Percentiles rank a stretch among this genome's conserved stretches.
Evolutionary conservation across 805 yeast genomes (phyloP).

Genomic region (Limtongia smithiae): DNA sequence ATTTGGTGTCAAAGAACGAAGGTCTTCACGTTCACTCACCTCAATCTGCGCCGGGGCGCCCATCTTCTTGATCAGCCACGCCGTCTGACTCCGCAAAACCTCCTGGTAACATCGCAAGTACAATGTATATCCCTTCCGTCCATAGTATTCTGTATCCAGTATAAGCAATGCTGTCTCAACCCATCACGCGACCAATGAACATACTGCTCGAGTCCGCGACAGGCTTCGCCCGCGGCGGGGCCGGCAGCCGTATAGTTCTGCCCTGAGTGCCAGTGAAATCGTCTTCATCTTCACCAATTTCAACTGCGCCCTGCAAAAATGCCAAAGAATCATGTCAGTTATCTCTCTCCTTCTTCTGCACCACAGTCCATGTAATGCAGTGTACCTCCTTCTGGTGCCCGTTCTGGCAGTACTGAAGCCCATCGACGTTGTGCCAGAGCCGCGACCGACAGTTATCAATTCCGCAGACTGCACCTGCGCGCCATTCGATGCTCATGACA

Average conservation of each 20-base stretch:
- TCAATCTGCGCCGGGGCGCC: slow-evolving; percentile 31
- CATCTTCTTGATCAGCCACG: slow-evolving; percentile 39
- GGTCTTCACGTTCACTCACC: slow-evolving; percentile 3
- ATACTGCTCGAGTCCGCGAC: too few relatives aligned
- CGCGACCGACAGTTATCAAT: slow-evolving; percentile 82
- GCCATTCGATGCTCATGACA: slow-evolving; percentile 42
- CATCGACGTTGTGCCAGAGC: slow-evolving; percentile 68
- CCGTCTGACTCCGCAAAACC: slow-evolving; percentile 49
- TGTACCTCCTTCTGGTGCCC: slow-evolving; percentile 74
- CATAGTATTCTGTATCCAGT: slow-evolving; percentile 43
- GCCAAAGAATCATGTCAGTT: background rate
- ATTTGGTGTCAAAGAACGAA: background rate
- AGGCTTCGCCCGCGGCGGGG: too few relatives aligned
- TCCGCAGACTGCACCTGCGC: slow-evolving; percentile 82
- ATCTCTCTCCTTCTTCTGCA: background rate
- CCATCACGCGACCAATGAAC: slow-evolving; percentile 4
- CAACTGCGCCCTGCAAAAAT: slow-evolving; percentile 52
- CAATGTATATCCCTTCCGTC: slow-evolving; percentile 46
- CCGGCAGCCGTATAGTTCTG: slow-evolving; percentile 4
- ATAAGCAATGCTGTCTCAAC: too few relatives aligned
- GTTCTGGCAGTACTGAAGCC: slow-evolving; percentile 77
- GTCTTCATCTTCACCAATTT: slow-evolving; percentile 79
- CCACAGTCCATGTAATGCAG: background rate
- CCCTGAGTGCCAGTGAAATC: slow-evolving; percentile 40
- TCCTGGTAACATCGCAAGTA: slow-evolving; percentile 50